Evolutionary conservation across 2,329 filamentous ascomycete genomes (phyloP).

Genomic region (Periglandula ipomoeae): DNA sequence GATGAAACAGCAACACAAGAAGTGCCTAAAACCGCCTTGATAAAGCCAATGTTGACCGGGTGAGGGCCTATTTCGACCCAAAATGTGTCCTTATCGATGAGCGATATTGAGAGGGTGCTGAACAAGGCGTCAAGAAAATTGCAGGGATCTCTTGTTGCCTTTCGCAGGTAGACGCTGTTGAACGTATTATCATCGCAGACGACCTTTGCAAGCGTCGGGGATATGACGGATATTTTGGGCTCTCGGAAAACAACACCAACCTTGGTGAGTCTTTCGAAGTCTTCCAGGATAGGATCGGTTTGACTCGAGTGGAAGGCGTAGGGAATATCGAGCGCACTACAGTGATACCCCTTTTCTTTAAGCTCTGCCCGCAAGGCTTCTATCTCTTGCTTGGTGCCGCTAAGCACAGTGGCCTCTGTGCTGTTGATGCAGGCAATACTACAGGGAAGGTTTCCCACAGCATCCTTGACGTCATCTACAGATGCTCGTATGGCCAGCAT

Average conservation of each 20-base stretch:
- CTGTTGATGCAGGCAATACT: constrained; percentile 51
- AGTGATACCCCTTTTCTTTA: constrained; percentile 16
- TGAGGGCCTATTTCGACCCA: constrained; percentile 63
- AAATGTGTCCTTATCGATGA: constrained; percentile 43
- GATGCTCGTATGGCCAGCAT: constrained; percentile 42
- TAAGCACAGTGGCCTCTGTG: constrained; percentile 44
- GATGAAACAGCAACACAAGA: constrained; percentile 44
- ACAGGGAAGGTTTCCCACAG: constrained; percentile 15
- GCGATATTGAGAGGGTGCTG: constrained; percentile 38
- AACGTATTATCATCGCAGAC: constrained; percentile 35
- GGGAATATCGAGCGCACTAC: constrained; percentile 19
- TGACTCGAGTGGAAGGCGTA: constrained; percentile 26
- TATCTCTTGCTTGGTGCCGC: constrained; percentile 4
- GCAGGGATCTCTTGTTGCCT: constrained; percentile 53
- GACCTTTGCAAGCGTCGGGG: constrained; percentile 38
- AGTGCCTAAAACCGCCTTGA: constrained; percentile 49
- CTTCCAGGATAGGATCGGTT: constrained; percentile 30
- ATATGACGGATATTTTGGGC: constrained; percentile 11
- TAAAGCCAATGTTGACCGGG: constrained; percentile 51
- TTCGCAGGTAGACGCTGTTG: constrained; percentile 44
- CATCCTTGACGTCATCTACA: constrained; percentile 34
- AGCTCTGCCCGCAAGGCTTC: constrained; percentile 1
- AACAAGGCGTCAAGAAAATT: constrained; percentile 49
- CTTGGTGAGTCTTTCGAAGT: constrained; percentile 25
- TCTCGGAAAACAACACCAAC: constrained; percentile 1